Evolutionary conservation across 306 rosid genomes (phyloP), one percentile per base, ranked within the genome.

Genomic region (Aeschynomene evenia): DNA sequence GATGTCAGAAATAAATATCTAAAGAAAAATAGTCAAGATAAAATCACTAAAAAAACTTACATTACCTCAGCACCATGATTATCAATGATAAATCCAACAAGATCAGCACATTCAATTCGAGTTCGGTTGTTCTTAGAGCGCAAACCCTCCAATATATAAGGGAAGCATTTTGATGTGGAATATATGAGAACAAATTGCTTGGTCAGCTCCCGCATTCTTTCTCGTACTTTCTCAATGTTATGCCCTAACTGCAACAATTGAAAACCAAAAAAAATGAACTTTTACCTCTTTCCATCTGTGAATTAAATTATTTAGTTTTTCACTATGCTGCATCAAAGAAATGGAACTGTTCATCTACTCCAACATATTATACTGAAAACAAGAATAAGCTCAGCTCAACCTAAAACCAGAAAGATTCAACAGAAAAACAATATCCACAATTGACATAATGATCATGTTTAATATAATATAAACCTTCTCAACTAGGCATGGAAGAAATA

Each of bases 101-200:
- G 91, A 81, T 95, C 99, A 45, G 81, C 96, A 54, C 96, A 89
- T 82, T 95, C 99, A 45, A 91, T 89, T 62, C 97, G 92, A 37
- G 97, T 91, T 53, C 99, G 92, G 62, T 89, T 91, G 84, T 95
- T 95, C 86, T 95, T 95, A 20, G 99, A 95, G 75, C 97, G 97
- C 78, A 91, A 78, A 64, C 97, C 99, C 87, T 95, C 99, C 82
- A 89, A 71, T 77, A 91, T 81, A 77, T 95, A 95, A 40, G 97
- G 99, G 74, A 95, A 89, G 70, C 91, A 85, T 80, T 89, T 95
- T 43, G 92, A 82, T 6, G 91, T 93, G 54, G 97, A 83, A 83
- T 89, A 91, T 54, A 87, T 31, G 53, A 70, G 71, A 39, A 95
- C 87, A 76, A 95, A 86, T 71, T 91, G 91, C 72, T 89, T 91